A percentile compares a stretch with the other conserved stretches of the same genome.
These are phyloP conservation scores for Ochetophila trinervis DNA, from an alignment of 306 rosid genomes.

Conservation along the genomic window DNA sequence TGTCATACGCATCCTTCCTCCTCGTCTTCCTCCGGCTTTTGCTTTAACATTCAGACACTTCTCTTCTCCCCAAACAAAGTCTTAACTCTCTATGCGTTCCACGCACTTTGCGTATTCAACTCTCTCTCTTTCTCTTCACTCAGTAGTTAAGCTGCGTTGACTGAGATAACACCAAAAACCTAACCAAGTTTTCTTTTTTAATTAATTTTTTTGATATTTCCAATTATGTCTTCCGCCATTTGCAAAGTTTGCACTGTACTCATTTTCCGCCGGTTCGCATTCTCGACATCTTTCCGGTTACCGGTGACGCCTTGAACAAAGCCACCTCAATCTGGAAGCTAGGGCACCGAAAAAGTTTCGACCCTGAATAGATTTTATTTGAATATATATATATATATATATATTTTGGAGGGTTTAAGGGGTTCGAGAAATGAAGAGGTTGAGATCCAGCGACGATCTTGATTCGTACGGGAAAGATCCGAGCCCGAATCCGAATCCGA, in stretches of 20 bases:
- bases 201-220: neutral
- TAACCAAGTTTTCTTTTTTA: neutral
- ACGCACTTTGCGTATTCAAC: slow-evolving; percentile 66
- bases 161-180: slow-evolving; percentile 16
- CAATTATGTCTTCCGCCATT: slow-evolving; percentile 11
- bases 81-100: slow-evolving; percentile 18
- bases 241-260: neutral
- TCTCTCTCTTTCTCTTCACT: slow-evolving; percentile 22
- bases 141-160: slow-evolving; percentile 65
- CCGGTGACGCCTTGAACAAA: neutral
- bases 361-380: no score
- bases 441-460: slow-evolving; percentile 86
- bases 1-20: neutral
- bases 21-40: neutral
- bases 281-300: neutral
- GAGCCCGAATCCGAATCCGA: slow-evolving; percentile 27
- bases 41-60: neutral
- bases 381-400: no score
- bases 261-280: slow-evolving; percentile 6
- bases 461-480: slow-evolving; percentile 63
- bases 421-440: slow-evolving; percentile 61
- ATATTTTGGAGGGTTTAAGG: no score
- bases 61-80: neutral
- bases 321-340: neutral
- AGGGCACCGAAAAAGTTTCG: no score